Evolutionary conservation across 306 rosid genomes (phyloP).

Genomic region (Psophocarpus tetragonolobus): DNA sequence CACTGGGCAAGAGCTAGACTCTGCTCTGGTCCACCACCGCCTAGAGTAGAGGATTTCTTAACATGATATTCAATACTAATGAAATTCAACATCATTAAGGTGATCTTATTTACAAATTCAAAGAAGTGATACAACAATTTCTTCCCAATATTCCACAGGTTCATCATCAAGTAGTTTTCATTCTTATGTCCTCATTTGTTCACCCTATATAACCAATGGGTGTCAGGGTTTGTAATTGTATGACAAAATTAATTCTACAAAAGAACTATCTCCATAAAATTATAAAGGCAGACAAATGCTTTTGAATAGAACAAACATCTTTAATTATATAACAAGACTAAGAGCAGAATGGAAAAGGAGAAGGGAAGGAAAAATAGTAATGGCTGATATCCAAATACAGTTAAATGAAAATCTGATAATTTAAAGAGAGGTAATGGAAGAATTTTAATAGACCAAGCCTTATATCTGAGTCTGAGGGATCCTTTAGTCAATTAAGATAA

Average conservation of each 20-base stretch:
- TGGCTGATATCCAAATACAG: neutral
- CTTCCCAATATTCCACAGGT: neutral
- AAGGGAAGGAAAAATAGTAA: neutral
- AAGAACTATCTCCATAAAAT: neutral
- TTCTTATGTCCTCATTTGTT: neutral
- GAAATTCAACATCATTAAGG: neutral
- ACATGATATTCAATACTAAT: neutral
- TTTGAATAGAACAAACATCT: neutral
- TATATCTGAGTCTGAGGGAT: neutral
- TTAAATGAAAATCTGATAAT: neutral
- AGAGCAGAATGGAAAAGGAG: neutral
- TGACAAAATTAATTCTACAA: neutral
- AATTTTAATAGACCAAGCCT: neutral
- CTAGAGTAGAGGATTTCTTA: too few relatives aligned
- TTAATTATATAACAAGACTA: neutral
- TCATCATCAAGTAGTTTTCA: neutral
- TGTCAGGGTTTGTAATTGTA: neutral
- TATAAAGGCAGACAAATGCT: neutral
- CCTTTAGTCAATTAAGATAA: neutral
- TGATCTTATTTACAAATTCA: neutral
- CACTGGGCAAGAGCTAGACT: too few relatives aligned
- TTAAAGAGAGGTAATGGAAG: neutral
- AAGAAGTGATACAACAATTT: neutral
- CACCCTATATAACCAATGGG: neutral
- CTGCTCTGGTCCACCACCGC: too few relatives aligned